These are phyloP conservation scores for Ascochyta rabiei DNA, from an alignment of 2,329 filamentous ascomycete species.

Conservation along the genomic window DNA sequence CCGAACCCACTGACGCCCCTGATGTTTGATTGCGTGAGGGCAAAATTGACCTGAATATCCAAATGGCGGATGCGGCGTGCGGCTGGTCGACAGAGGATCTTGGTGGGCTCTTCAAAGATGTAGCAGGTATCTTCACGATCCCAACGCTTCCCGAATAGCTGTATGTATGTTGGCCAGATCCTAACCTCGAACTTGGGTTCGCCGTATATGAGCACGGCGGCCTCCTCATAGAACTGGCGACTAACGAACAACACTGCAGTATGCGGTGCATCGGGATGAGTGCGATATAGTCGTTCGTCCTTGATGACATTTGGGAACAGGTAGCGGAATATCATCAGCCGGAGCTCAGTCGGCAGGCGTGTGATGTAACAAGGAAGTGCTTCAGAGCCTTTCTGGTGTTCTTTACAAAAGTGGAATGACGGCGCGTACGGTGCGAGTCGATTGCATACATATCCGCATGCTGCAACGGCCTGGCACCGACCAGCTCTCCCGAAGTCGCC, in stretches of 20 bases:
- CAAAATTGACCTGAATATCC: background rate
- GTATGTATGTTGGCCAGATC: background rate
- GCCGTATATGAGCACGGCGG: slow-evolving; percentile 18
- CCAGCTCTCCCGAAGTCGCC: background rate
- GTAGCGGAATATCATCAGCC: slow-evolving; percentile 24
- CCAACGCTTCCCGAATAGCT: slow-evolving; percentile 6
- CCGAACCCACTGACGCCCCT: background rate
- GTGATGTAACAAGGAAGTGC: slow-evolving; percentile 24
- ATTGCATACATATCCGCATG: slow-evolving; percentile 21
- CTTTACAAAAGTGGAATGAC: slow-evolving; percentile 20
- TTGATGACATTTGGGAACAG: slow-evolving; percentile 18
- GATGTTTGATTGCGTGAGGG: background rate
- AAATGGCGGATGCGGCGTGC: slow-evolving; percentile 7
- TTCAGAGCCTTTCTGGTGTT: slow-evolving; percentile 14
- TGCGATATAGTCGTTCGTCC: background rate
- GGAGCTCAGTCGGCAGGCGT: slow-evolving; percentile 22
- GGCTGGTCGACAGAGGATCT: background rate
- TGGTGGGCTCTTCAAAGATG: background rate
- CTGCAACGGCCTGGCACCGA: slow-evolving; percentile 22
- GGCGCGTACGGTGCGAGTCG: slow-evolving; percentile 7
- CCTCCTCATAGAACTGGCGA: slow-evolving; percentile 20
- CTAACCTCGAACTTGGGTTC: slow-evolving; percentile 11
- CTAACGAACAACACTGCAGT: slow-evolving; percentile 17
- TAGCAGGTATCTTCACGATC: background rate
- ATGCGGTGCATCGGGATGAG: background rate